A percentile compares a stretch with the other conserved stretches of the same genome.
These are phyloP conservation scores for Neonectria neomacrospora DNA, from an alignment of 2,329 filamentous ascomycete species.

Conservation along the genomic window DNA sequence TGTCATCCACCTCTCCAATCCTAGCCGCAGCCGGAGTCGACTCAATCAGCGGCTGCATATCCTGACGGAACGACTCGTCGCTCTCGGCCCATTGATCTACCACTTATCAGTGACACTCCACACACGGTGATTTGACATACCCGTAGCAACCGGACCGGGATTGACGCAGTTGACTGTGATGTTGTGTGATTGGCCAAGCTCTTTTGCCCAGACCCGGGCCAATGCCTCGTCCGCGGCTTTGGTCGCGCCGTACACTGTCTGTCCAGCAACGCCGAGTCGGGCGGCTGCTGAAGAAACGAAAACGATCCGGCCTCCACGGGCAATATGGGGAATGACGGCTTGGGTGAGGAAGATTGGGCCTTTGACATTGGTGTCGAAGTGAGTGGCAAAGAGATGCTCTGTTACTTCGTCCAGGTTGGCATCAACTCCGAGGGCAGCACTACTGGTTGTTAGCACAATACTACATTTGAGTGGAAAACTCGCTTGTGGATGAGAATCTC, in stretches of 20 bases:
- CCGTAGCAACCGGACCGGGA: constrained; percentile 44
- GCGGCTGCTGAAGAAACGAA: constrained; percentile 49
- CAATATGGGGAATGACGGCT: constrained; percentile 45
- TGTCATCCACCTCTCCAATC: constrained; percentile 46
- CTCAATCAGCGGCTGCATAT: constrained; percentile 48
- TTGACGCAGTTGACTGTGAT: constrained; percentile 49
- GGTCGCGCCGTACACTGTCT: constrained; percentile 49
- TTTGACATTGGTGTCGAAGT: constrained; percentile 39
- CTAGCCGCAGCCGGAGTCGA: constrained; percentile 47
- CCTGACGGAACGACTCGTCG: constrained; percentile 44
- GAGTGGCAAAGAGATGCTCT: constrained; percentile 21
- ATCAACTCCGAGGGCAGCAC: constrained; percentile 27
- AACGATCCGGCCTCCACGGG: constrained; percentile 48
- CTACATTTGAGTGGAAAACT: not conserved
- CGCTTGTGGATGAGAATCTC: constrained; percentile 43
- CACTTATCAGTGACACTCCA: not conserved
- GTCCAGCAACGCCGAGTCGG: constrained; percentile 42
- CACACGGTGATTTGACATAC: not conserved
- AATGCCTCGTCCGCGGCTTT: constrained; percentile 49
- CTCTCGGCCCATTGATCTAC: constrained; percentile 43
- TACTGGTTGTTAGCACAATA: not conserved
- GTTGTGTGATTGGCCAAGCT: constrained; percentile 45
- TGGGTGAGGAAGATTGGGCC: constrained; percentile 48
- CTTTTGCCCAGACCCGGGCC: constrained; percentile 46
- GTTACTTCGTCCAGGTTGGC: constrained; percentile 33